Conservation (phyloP, 495 filamentous ascomycete species). For the Penicilliopsis zonata region DNA sequence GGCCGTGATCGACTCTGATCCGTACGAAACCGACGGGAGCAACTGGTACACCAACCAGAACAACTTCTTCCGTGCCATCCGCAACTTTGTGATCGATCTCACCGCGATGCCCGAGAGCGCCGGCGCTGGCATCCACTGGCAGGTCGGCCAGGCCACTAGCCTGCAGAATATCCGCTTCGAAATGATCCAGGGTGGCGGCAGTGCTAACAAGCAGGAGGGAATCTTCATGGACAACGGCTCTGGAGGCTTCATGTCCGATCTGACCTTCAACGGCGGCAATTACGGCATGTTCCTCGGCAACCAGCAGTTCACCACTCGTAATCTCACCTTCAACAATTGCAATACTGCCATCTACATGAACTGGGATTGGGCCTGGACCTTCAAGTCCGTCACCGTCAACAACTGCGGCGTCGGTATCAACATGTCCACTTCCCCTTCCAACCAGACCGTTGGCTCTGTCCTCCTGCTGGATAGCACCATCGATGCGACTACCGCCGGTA, state of each 20-base stretch:
- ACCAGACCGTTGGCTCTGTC: slow-evolving; percentile 55
- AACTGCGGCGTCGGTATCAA: slow-evolving; percentile 72
- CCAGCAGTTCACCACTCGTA: slow-evolving; percentile 91
- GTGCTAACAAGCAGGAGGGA: slow-evolving; percentile 54
- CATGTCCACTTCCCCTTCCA: slow-evolving; percentile 45
- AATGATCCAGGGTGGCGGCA: slow-evolving; percentile 51
- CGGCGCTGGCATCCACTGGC: slow-evolving; percentile 48
- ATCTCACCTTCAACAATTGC: slow-evolving; percentile 80
- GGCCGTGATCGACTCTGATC: slow-evolving; percentile 36
- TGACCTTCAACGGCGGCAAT: slow-evolving; percentile 78
- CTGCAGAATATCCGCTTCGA: slow-evolving; percentile 40
- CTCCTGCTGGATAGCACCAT: slow-evolving; percentile 60
- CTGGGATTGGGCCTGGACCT: slow-evolving; percentile 90
- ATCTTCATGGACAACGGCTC: slow-evolving; percentile 97
- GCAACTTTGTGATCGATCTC: slow-evolving; percentile 55
- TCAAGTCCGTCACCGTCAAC: slow-evolving; percentile 72
- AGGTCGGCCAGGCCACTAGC: slow-evolving; percentile 25
- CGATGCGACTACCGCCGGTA: slow-evolving; percentile 47
- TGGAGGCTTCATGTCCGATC: slow-evolving; percentile 78
- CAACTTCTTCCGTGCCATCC: slow-evolving; percentile 23
- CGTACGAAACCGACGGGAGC: slow-evolving; percentile 17
- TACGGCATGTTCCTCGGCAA: slow-evolving; percentile 61
- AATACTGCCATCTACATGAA: slow-evolving; percentile 80
- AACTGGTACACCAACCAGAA: slow-evolving; percentile 21
- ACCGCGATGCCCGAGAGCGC: slow-evolving; percentile 43